Evolutionary conservation across 2,329 filamentous ascomycete genomes (phyloP).

Genomic region (Stylonectria norvegica): DNA sequence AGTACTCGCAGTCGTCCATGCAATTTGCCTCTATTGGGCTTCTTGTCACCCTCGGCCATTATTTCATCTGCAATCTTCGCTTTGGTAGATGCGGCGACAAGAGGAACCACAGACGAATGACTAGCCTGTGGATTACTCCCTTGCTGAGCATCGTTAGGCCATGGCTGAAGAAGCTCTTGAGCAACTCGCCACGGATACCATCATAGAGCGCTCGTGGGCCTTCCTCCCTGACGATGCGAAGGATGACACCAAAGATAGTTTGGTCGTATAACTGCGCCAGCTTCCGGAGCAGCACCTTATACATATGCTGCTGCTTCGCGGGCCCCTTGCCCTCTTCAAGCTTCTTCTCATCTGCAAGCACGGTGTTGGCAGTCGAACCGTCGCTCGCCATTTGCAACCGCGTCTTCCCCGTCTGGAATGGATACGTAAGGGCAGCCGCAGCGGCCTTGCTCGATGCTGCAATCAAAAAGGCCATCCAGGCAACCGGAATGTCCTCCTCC

Average conservation of each 20-base stretch:
- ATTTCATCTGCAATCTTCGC: constrained; percentile 18
- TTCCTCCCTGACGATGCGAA: constrained; percentile 58
- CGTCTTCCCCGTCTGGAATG: constrained; percentile 81
- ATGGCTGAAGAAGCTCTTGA: constrained; percentile 82
- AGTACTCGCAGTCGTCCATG: no score
- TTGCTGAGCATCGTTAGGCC: constrained; percentile 87
- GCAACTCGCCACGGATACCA: constrained; percentile 70
- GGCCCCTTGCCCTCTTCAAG: constrained; percentile 6
- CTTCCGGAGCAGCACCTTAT: constrained; percentile 10
- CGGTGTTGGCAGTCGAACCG: no score
- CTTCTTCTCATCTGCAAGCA: no score
- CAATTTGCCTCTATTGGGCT: no score
- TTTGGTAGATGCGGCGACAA: constrained; percentile 27
- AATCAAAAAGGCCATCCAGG: constrained; percentile 43
- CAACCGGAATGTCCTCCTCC: constrained; percentile 38
- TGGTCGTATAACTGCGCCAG: constrained; percentile 28
- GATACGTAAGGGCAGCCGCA: constrained; percentile 76
- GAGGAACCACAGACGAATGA: constrained; percentile 70
- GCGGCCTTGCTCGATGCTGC: constrained; percentile 77
- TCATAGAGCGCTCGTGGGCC: constrained; percentile 69
- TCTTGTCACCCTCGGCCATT: constrained; percentile 3
- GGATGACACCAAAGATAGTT: constrained; percentile 62
- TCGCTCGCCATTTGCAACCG: constrained; percentile 62
- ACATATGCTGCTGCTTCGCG: constrained; percentile 1
- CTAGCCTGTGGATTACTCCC: constrained; percentile 67